Percentiles rank a stretch among this genome's conserved stretches.
These are phyloP conservation scores for Dactylellina sp. DNA, from an alignment of 2,329 filamentous ascomycete genomes.

Conservation along the genomic window DNA sequence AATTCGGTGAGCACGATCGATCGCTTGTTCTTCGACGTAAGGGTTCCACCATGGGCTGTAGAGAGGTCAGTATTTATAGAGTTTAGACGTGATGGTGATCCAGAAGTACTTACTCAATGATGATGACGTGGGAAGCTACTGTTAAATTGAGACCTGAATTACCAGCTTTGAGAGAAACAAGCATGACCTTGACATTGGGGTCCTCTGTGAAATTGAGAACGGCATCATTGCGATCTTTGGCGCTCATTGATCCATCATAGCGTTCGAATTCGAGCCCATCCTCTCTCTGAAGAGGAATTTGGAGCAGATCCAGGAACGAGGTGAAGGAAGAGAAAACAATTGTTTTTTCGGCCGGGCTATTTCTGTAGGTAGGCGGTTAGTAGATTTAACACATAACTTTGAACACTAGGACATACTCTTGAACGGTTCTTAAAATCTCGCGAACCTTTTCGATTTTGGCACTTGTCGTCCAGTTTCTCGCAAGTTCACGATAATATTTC, in stretches of 20 bases:
- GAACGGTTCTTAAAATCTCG: conserved; percentile 70
- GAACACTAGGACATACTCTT: conserved; percentile 62
- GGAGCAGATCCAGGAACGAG: conserved; percentile 79
- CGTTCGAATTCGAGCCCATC: conserved; percentile 69
- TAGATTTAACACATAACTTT: conserved; percentile 55
- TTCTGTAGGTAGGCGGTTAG: conserved; percentile 61
- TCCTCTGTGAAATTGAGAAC: conserved; percentile 76
- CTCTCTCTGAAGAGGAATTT: conserved; percentile 74
- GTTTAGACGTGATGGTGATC: background rate
- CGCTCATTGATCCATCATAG: conserved; percentile 81
- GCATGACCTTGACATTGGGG: conserved; percentile 74
- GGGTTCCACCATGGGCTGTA: conserved; percentile 70
- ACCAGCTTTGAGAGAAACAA: conserved; percentile 82
- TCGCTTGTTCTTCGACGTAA: conserved; percentile 89
- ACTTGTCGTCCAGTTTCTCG: conserved; percentile 74
- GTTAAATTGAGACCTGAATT: conserved; percentile 89
- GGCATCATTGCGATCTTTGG: conserved; percentile 74
- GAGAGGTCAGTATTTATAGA: conserved; percentile 64
- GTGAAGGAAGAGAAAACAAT: conserved; percentile 88
- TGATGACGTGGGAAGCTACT: conserved; percentile 84
- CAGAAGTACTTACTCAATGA: conserved; percentile 72
- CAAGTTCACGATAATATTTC: conserved; percentile 66
- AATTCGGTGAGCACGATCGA: conserved; percentile 89
- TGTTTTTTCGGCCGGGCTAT: conserved; percentile 74
- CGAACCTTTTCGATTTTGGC: conserved; percentile 79